Base-by-base conservation (phyloP, 495 filamentous ascomycete species). In the Hypomontagnella monticulosa region DNA sequence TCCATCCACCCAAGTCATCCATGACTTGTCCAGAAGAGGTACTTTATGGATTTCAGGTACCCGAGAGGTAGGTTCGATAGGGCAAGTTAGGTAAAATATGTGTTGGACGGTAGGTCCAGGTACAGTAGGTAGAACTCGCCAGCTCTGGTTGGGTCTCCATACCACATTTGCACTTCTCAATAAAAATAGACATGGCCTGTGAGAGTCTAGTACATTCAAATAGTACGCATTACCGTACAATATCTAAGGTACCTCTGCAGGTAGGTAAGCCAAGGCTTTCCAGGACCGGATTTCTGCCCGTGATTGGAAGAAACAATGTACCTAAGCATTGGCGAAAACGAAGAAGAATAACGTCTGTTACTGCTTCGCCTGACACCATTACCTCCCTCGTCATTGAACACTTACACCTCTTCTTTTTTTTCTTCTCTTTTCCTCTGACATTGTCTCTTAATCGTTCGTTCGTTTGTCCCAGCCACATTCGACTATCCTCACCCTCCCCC, bases 291-390 rank as follows among this genome's bases (percentile, higher is more conserved):
- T 62, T 58, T 59, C 40, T 58, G 59, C 55, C 36, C 49, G 42
- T 54, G 65, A 63, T 60, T 63, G 58, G 58, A 37, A 59, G 42
- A 54, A 41, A 40, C 44, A 4, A 63, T 63, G 54, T 69, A 63
- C 60, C 66, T 50, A 51, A 63, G 55, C 44, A 63, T 69, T 69
- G 66, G 66, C 66, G 66, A 69, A 55, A 69, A 69, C 66, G 66
- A 56, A 69, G 65, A 47, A 60, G 60, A 68, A 68, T 60, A 68
- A 68, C 65, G 50, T 58, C 53, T 63, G 57, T 48, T 67, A 49
- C 46, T 51, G 14, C 46, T 57, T 68, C 52, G 55, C 59, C 55
- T 56, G 59, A 63, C 58, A 68, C 65, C 64, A 67, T 55, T 27
- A 53, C 48, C 47, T 65, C 62, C 62, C 49, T 67, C 64, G 64